Evolutionary conservation across 2,329 filamentous ascomycete species (phyloP), one percentile per base, ranked within the genome.

Genomic region (Fusarium caatingaense): DNA sequence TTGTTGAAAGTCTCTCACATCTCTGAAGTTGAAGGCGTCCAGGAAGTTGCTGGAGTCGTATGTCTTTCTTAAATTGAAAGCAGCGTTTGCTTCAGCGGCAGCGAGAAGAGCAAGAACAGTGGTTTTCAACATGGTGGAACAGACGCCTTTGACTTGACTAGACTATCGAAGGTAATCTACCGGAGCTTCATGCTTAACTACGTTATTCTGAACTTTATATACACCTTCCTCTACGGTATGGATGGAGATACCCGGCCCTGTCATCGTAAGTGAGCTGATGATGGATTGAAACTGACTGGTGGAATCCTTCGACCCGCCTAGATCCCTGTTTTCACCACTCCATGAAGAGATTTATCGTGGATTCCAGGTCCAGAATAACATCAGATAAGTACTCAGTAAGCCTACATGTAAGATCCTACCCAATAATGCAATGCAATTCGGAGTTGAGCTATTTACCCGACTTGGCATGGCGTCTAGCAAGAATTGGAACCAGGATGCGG

Each of bases 31-130:
- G 8, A 64, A 64, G 8, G 57, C 56, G 40, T 64, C 50, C 7
- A 64, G n/a, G 20, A 64, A 64, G 15, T 64, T 64, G 8, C 57
- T 57, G 6, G 61, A 44, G 13, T 64, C 61, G 10, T 64, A 64
- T 6, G 61, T 62, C 40, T 46, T 64, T 15, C 27, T 64, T n/a
- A 64, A 21, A 3, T 56, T 60, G 2, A 60, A 64, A 4, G 56
- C 58, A 9, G 53, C 56, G 6, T 21, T 48, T 34, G 21, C 57
- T 34, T 42, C 57, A 11, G 44, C 20, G 6, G 41, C 34, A 13
- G 42, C 5, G 4, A 63, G 48, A 23, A 63, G 21, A 34, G 60
- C 23, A 10, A 63, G 42, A 37, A 63, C 11, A 4, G 56, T 54
- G 9, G 47, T 34, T 20, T 48, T 23, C 9, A 60, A 25, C 60